Evolutionary conservation across 257 asterid genomes (phyloP).

Genomic region (Rehmannia glutinosa): DNA sequence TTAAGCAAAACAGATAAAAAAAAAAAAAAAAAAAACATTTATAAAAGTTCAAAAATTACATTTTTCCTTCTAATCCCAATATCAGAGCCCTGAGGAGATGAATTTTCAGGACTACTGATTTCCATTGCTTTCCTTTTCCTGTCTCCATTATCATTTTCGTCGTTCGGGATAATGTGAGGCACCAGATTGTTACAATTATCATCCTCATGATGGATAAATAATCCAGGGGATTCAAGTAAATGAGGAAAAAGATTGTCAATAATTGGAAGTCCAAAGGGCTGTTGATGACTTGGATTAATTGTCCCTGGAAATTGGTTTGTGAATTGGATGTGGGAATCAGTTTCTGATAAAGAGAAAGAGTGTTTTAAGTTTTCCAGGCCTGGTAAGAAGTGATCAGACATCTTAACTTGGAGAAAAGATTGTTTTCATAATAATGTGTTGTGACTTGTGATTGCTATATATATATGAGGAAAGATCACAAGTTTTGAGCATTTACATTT

Average conservation of each 20-base stretch:
- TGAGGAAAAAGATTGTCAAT: conserved; percentile 19
- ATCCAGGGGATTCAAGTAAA: conserved; percentile 18
- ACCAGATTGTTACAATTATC: not conserved
- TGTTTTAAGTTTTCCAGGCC: conserved; percentile 25
- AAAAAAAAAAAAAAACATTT: not conserved
- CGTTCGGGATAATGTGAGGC: conserved; percentile 12
- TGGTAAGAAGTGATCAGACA: conserved; percentile 30
- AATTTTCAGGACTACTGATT: conserved; percentile 34
- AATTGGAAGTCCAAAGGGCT: conserved; percentile 9
- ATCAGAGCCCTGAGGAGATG: conserved; percentile 52
- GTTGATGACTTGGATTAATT: conserved; percentile 26
- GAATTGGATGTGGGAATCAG: conserved; percentile 36
- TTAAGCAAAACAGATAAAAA: not conserved
- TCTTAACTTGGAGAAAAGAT: not conserved
- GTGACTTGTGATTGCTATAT: conserved; percentile 12
- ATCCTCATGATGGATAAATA: conserved; percentile 14
- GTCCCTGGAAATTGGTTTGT: conserved; percentile 38
- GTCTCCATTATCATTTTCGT: conserved; percentile 10
- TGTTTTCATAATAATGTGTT: not conserved
- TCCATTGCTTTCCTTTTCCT: conserved; percentile 43
- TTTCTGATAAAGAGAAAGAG: conserved; percentile 30
- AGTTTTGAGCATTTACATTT: not conserved
- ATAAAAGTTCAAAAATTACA: conserved; percentile 27
- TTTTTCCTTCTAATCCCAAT: conserved; percentile 32
- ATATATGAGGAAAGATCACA: not conserved